Percentiles rank a stretch among this genome's conserved stretches.
These are phyloP conservation scores for Myriosclerotinia duriaeana DNA, from an alignment of 2,329 filamentous ascomycete genomes.

Conservation along the genomic window DNA sequence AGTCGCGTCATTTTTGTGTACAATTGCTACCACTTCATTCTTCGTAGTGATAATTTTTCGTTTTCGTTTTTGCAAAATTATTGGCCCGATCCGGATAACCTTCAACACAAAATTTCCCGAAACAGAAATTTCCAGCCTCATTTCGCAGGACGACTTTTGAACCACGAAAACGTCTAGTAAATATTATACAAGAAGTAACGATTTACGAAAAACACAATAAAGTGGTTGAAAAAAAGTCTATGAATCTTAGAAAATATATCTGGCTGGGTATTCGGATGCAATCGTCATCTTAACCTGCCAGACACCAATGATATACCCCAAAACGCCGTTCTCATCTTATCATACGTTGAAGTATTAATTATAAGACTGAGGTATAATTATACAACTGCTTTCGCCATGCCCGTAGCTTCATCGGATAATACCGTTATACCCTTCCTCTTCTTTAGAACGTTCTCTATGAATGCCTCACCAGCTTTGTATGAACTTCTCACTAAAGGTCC, in stretches of 20 bases:
- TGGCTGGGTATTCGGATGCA: background rate
- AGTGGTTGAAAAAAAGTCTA: constrained; percentile 11
- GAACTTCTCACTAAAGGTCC: constrained; percentile 90
- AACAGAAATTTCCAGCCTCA: background rate
- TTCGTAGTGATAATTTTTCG: background rate
- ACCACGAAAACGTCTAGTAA: background rate
- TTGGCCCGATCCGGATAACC: background rate
- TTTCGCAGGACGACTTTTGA: too few species aligned
- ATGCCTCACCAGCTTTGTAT: constrained; percentile 97
- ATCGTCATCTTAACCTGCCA: constrained; percentile 3
- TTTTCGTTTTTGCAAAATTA: background rate
- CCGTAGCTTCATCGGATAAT: constrained; percentile 34
- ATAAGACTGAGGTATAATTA: constrained; percentile 12
- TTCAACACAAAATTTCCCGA: background rate
- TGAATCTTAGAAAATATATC: background rate
- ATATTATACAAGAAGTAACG: too few species aligned
- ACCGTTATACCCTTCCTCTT: constrained; percentile 39
- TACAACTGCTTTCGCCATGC: constrained; percentile 37
- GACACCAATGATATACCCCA: constrained; percentile 10
- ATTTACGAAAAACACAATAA: background rate
- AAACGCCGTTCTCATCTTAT: constrained; percentile 20
- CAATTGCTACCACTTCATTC: background rate
- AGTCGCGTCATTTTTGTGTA: background rate
- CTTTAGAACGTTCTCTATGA: constrained; percentile 91
- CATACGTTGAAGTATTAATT: constrained; percentile 15